These are phyloP conservation scores for Fusarium nanum DNA, from an alignment of 2,329 filamentous ascomycete genomes.

Conservation along the genomic window DNA sequence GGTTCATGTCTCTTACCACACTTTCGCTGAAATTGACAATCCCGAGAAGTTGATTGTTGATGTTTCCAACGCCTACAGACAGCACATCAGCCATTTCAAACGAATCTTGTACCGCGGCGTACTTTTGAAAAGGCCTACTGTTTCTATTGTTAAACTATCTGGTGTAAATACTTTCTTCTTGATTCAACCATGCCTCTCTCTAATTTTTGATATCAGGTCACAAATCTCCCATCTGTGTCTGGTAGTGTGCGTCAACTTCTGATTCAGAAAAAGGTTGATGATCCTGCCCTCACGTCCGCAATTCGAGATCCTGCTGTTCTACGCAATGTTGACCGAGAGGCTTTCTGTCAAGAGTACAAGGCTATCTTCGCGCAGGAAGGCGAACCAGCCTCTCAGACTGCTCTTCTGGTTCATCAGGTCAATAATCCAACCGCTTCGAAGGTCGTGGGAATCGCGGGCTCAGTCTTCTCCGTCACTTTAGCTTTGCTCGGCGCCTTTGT, in stretches of 20 bases:
- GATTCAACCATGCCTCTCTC: neutral
- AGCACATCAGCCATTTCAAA: neutral
- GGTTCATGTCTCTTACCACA: too few relatives aligned
- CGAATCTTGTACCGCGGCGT: neutral
- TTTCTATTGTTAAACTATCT: neutral
- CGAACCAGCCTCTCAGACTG: accelerated
- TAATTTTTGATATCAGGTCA: neutral
- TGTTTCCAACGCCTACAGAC: too few relatives aligned
- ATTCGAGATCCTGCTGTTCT: neutral
- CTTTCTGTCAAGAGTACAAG: neutral
- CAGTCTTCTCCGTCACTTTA: neutral
- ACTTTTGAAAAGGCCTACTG: neutral
- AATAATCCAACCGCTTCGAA: neutral
- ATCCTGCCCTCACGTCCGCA: neutral
- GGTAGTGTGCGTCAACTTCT: neutral
- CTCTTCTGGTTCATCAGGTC: neutral
- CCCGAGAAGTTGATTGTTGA: too few relatives aligned
- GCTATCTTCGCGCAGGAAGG: accelerated
- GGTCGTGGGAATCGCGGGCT: neutral
- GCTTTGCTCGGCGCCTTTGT: neutral
- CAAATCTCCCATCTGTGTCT: neutral
- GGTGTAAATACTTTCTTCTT: neutral
- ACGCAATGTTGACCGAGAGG: neutral
- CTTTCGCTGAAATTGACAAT: too few relatives aligned
- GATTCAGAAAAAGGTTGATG: neutral